These are phyloP conservation scores for Didymella exigua DNA, from an alignment of 2,329 filamentous ascomycete genomes.

Conservation along the genomic window DNA sequence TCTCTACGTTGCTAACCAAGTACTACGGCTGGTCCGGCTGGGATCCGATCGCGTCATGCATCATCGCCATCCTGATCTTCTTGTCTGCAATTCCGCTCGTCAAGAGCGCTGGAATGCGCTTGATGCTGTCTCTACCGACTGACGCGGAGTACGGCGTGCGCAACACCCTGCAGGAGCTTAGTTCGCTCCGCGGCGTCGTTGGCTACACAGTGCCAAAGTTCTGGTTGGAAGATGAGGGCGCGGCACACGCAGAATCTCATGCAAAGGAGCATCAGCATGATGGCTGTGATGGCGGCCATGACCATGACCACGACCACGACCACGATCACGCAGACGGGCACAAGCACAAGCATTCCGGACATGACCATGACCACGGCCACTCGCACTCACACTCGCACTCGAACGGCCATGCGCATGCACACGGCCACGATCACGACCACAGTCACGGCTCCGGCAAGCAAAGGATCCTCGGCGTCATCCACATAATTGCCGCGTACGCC, in stretches of 20 bases:
- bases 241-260: conserved; percentile 50
- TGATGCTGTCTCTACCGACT: conserved; percentile 84
- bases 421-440: conserved; percentile 45
- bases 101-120: conserved; percentile 77
- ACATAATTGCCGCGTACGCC: conserved; percentile 75
- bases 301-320: conserved; percentile 39
- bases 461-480: conserved; percentile 80
- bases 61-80: conserved; percentile 93
- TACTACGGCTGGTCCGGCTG: conserved; percentile 90
- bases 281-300: conserved; percentile 24
- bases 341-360: conserved; percentile 40
- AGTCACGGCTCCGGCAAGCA: conserved; percentile 37
- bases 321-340: conserved; percentile 45
- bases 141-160: conserved; percentile 86
- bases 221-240: conserved; percentile 78
- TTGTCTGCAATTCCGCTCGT: conserved; percentile 90
- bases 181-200: conserved; percentile 80
- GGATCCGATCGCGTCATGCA: conserved; percentile 90
- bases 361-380: conserved; percentile 33
- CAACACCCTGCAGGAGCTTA: conserved; percentile 82
- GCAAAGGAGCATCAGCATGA: conserved; percentile 48
- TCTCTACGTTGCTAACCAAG: conserved; percentile 86
- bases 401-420: conserved; percentile 45
- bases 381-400: conserved; percentile 33
- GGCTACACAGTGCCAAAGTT: conserved; percentile 88